Evolutionary conservation across 2,329 filamentous ascomycete genomes (phyloP).

Genomic region (Neonectria magnoliae): DNA sequence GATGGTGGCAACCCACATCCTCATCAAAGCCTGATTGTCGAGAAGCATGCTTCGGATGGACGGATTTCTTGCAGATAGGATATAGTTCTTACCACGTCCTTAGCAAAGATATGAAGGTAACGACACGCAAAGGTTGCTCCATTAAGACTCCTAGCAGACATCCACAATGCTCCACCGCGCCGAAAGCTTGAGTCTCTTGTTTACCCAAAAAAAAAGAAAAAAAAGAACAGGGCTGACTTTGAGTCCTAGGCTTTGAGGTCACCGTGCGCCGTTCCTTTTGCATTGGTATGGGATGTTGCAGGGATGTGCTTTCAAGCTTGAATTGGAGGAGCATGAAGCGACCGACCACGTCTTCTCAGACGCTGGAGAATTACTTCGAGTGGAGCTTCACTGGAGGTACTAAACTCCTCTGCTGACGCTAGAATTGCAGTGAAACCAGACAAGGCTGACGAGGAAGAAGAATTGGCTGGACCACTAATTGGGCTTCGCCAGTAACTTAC

Average conservation of each 20-base stretch:
- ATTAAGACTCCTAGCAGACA: neutral
- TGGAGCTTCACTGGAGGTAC: neutral
- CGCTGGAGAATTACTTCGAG: neutral
- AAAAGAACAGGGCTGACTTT: neutral
- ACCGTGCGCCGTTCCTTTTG: neutral
- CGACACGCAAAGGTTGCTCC: neutral
- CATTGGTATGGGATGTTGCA: neutral
- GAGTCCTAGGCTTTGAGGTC: neutral
- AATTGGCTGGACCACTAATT: too few species aligned
- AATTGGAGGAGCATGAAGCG: neutral
- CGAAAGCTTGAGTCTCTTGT: neutral
- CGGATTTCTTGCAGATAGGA: neutral
- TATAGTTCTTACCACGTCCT: neutral
- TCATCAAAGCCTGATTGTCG: neutral
- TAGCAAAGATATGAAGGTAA: neutral
- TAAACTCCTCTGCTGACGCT: too few species aligned
- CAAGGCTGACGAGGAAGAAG: too few species aligned
- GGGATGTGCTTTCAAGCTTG: neutral
- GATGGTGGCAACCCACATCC: neutral
- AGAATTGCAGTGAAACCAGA: too few species aligned
- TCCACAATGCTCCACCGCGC: neutral
- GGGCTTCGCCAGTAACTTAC: too few species aligned
- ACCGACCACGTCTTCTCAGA: neutral
- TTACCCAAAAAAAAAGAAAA: neutral
- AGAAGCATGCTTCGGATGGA: neutral